These are phyloP conservation scores for Chrysoporthe puriensis DNA, from an alignment of 2,329 filamentous ascomycete species.

Conservation along the genomic window DNA sequence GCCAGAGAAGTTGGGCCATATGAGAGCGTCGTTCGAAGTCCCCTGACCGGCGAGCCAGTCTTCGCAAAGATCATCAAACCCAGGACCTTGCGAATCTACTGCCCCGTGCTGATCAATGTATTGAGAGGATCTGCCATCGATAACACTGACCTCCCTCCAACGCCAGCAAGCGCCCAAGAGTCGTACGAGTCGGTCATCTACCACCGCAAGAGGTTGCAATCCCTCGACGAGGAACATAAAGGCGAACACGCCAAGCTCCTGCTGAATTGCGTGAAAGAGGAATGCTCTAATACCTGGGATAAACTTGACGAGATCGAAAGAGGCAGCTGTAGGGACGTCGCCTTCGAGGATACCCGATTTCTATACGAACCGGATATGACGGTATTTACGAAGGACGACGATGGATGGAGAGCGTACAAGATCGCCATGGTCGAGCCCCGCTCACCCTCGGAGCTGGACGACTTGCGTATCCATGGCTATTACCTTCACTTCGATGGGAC, in stretches of 20 bases:
- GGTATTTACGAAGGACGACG: background rate
- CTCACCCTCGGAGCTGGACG: background rate
- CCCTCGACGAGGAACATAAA: background rate
- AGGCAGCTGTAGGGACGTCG: background rate
- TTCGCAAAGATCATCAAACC: background rate
- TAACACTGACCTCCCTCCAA: background rate
- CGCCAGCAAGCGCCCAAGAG: background rate
- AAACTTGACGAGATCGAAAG: background rate
- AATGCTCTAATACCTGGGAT: background rate
- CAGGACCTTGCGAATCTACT: background rate
- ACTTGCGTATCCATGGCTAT: background rate
- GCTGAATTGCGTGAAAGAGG: background rate
- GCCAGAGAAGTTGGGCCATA: background rate
- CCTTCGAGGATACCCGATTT: background rate
- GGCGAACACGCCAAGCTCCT: background rate
- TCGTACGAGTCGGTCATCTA: background rate
- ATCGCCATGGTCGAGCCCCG: background rate
- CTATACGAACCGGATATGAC: background rate
- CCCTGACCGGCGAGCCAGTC: background rate
- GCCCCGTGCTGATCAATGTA: background rate
- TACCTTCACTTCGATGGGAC: background rate
- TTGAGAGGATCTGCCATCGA: background rate
- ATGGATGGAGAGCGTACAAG: slow-evolving; percentile 1
- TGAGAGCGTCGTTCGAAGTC: background rate
- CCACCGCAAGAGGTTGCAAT: background rate